Evolutionary conservation across 805 yeast genomes (phyloP), one percentile per base, ranked within the genome.

Genomic region (Metschnikowia gelsemii): DNA sequence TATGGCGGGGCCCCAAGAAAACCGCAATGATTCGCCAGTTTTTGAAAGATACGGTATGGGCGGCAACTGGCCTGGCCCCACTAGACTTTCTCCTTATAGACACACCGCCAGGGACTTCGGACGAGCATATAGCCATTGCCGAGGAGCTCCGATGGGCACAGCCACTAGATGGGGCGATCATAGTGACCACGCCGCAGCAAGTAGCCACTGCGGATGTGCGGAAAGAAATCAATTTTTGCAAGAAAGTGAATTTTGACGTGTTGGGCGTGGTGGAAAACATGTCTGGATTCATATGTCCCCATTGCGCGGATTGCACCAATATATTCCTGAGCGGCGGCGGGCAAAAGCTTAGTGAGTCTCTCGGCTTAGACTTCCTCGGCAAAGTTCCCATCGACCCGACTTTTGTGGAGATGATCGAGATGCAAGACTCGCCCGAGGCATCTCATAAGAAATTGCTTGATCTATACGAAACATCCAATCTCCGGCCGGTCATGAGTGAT

Each of bases 101-200:
- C 60, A 93, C 99, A 0, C 99, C 99, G 1, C 99, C 99, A 0
- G 99, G 99, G 0, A 93, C 99, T 0, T 85, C 96, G 0, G 99
- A 93, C 63, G 99, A 93, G 61, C 99, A 93, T 61, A 93, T 93
- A 27, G 89, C 96, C 3, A 84, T 95, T 27, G 97, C 97, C 4
- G 98, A 93, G 58, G 95, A 89, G 61, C 71, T 93, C 29, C 66
- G 84, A 42, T 75, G 66, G 58, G 80, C 81, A 1, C 72, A 73
- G 20, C 88, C 91, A 2, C 55, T 68, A 3, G 96, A 88, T 54
- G 98, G 98, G 0, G 96, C 96, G 1, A 82, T 93, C 0, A 78
- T 93, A 2, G 99, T 93, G 5, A 93, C 99, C 0, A 93, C 99
- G 0, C 99, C 99, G 1, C 99, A 93, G 57, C 78, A 79, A 49